A percentile compares a stretch with the other conserved stretches of the same genome.
phyloP scores from a whole-genome alignment of 768 basidiomycete genomes.

The Tulasnella sp. region DNA sequence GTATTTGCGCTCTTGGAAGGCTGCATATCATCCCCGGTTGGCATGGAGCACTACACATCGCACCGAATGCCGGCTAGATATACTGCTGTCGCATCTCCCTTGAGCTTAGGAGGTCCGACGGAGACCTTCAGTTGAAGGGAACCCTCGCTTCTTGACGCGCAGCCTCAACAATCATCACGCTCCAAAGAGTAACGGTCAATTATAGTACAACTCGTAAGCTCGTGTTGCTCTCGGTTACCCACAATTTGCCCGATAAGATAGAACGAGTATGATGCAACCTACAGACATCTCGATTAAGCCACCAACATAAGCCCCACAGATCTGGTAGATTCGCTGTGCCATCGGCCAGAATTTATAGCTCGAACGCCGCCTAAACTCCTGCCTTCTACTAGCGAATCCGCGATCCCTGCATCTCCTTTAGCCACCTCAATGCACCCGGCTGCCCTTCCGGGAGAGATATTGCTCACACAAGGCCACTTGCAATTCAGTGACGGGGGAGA shows the following conservation, averaged over 20 bases:
- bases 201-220: not conserved
- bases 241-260: not conserved
- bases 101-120: not conserved
- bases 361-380: not conserved
- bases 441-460: not conserved
- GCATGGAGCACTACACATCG: too few species aligned
- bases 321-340: not conserved
- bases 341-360: not conserved
- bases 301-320: too few species aligned
- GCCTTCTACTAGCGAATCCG: not conserved
- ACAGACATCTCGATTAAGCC: not conserved
- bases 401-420: not conserved
- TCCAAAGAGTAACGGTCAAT: slow-evolving; percentile 31
- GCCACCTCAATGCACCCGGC: not conserved
- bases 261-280: not conserved
- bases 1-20: too few species aligned
- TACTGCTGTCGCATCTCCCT: not conserved
- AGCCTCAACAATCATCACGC: slow-evolving; percentile 62
- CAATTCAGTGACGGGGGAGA: not conserved
- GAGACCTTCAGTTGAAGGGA: not conserved
- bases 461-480: not conserved
- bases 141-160: slow-evolving; percentile 47
- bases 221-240: not conserved
- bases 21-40: too few species aligned
- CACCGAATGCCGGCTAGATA: not conserved